phyloP scores from a whole-genome alignment of 1,284 basidiomycete species.

The Phlebopus sp. region DNA sequence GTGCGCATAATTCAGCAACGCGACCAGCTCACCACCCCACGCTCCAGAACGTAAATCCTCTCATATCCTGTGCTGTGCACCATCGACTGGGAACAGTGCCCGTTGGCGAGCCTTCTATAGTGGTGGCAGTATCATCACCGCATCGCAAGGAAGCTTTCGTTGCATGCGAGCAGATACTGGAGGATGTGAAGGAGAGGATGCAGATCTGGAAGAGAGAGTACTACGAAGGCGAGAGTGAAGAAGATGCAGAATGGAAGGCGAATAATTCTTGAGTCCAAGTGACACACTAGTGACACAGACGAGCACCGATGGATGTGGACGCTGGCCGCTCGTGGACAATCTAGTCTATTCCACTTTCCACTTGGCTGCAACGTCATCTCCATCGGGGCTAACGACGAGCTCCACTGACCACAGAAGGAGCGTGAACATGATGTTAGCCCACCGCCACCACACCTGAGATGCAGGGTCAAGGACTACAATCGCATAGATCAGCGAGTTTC shows the following conservation, averaged over 20 bases:
- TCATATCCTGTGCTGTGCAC: constrained; percentile 59
- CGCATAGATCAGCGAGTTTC: neutral
- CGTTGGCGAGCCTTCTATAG: constrained; percentile 78
- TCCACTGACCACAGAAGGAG: constrained; percentile 79
- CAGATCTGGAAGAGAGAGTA: constrained; percentile 92
- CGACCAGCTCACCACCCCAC: constrained; percentile 44
- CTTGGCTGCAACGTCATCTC: constrained; percentile 64
- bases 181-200: constrained; percentile 77
- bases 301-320: neutral
- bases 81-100: constrained; percentile 81
- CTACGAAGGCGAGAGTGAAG: constrained; percentile 65
- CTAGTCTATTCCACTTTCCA: constrained; percentile 72
- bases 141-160: constrained; percentile 81
- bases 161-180: constrained; percentile 78
- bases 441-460: constrained; percentile 87
- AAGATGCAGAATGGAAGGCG: constrained; percentile 71
- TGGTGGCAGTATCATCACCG: constrained; percentile 83
- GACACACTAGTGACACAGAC: constrained; percentile 8
- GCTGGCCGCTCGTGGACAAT: constrained; percentile 8
- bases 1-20: constrained; percentile 42
- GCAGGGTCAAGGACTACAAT: constrained; percentile 70
- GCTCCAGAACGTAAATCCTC: constrained; percentile 28
- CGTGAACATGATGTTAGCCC: constrained; percentile 85
- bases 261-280: constrained; percentile 38
- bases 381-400: constrained; percentile 73